A percentile compares a stretch with the other conserved stretches of the same genome.
phyloP scores from a whole-genome alignment of 345 rosid genomes.

The Gynandropsis gynandra region DNA sequence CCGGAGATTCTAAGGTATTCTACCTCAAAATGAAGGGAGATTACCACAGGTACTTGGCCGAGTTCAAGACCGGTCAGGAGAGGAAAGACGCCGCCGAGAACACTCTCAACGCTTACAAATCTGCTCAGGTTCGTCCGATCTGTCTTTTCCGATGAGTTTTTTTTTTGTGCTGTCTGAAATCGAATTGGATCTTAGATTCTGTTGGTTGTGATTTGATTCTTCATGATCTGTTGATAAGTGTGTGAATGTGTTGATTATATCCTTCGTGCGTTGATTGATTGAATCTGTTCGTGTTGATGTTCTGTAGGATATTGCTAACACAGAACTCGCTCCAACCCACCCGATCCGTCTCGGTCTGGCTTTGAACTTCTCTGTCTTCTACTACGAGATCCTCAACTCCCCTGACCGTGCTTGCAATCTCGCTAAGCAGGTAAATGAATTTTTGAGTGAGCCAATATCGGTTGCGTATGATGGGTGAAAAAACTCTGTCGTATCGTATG shows the following conservation, averaged over 20 bases:
- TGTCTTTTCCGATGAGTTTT: background rate
- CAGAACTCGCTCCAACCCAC: constrained; percentile 83
- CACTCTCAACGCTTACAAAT: constrained; percentile 74
- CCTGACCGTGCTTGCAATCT: constrained; percentile 93
- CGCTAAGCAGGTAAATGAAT: constrained; percentile 61
- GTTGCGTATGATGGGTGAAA: background rate
- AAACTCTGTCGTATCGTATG: too few relatives aligned
- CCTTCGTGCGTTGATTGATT: background rate
- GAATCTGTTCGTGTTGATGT: background rate
- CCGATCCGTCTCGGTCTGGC: constrained; percentile 91
- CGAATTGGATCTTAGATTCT: background rate
- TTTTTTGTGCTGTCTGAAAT: background rate
- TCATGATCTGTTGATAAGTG: background rate
- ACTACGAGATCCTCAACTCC: constrained; percentile 87
- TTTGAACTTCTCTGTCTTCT: constrained; percentile 82
- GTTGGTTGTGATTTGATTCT: background rate
- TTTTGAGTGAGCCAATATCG: background rate
- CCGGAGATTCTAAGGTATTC: constrained; percentile 81
- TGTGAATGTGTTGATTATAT: background rate
- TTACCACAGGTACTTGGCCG: constrained; percentile 81
- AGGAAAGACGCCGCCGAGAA: constrained; percentile 86
- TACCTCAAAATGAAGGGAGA: constrained; percentile 92
- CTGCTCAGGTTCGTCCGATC: constrained; percentile 62
- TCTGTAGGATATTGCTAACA: constrained; percentile 72
- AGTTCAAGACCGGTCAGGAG: constrained; percentile 75